Conservation (phyloP, 495 filamentous ascomycete genomes). For the Penicillium atrosanguineum region DNA sequence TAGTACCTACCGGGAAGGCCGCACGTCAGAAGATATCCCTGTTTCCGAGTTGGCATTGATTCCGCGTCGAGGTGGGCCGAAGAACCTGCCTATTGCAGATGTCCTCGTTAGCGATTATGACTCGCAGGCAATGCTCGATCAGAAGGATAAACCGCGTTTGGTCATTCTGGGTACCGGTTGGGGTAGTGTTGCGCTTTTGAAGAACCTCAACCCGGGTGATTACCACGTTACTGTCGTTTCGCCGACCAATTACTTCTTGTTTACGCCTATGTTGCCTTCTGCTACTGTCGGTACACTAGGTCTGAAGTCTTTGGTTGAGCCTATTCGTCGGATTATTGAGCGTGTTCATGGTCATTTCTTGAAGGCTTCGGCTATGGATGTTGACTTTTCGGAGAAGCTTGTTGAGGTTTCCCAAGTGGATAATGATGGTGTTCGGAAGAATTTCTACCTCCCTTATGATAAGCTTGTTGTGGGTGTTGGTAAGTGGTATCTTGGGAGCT, state of each 20-base stretch:
- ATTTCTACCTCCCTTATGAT: conserved; percentile 96
- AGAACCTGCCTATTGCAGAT: conserved; percentile 92
- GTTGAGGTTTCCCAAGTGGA: conserved; percentile 80
- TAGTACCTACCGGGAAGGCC: conserved; percentile 75
- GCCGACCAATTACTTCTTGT: conserved; percentile 93
- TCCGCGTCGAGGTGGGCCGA: conserved; percentile 84
- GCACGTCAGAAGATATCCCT: conserved; percentile 65
- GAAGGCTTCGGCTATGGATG: conserved; percentile 77
- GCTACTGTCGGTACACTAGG: conserved; percentile 96
- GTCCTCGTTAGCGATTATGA: conserved; percentile 86
- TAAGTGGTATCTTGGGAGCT: conserved; percentile 29
- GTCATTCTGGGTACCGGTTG: conserved; percentile 94
- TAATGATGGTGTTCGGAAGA: conserved; percentile 62
- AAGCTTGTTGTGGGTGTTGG: conserved; percentile 95
- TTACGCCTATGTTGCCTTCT: conserved; percentile 95
- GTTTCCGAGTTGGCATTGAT: conserved; percentile 80
- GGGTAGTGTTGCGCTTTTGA: conserved; percentile 90
- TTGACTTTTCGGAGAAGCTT: conserved; percentile 87
- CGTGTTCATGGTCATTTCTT: conserved; percentile 84
- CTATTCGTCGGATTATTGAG: conserved; percentile 78
- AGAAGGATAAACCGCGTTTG: conserved; percentile 83
- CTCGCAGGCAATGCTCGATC: conserved; percentile 57
- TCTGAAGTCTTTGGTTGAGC: conserved; percentile 86
- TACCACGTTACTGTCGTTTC: conserved; percentile 95
- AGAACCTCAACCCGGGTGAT: conserved; percentile 82